A percentile compares a stretch with the other conserved stretches of the same genome.
Conservation (phyloP, 2,329 filamentous ascomycete species). For the Phyllosticta citriasiana region DNA sequence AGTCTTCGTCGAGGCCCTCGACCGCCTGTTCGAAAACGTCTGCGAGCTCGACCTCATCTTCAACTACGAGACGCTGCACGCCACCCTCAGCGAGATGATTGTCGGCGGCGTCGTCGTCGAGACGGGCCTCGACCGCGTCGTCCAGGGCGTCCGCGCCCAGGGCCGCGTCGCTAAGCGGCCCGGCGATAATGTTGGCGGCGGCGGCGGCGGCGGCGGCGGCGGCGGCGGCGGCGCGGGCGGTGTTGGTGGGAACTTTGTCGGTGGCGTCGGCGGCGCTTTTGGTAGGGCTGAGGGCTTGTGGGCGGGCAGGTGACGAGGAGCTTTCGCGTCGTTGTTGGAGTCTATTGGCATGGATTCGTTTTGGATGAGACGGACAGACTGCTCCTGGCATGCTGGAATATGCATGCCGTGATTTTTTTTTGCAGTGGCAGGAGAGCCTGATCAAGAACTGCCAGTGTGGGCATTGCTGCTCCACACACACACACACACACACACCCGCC, state of each 20-base stretch:
- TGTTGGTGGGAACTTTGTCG: background rate
- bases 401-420: background rate
- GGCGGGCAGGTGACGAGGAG: constrained; percentile 7
- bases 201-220: no score
- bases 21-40: constrained; percentile 94
- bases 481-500: no score
- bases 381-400: background rate
- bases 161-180: constrained; percentile 70
- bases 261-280: constrained; percentile 11
- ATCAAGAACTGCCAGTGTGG: no score
- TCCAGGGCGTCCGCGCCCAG: constrained; percentile 68
- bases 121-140: constrained; percentile 79
- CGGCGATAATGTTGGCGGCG: constrained; percentile 18
- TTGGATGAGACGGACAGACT: no score
- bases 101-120: constrained; percentile 92
- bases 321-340: background rate
- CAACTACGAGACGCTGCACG: constrained; percentile 95
- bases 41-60: constrained; percentile 98
- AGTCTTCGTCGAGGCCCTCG: constrained; percentile 92
- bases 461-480: no score
- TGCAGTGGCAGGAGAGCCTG: no score
- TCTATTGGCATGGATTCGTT: background rate
- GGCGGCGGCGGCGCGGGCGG: background rate
- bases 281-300: constrained; percentile 12
- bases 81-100: constrained; percentile 85